Evolutionary conservation across 306 rosid genomes (phyloP).

Genomic region (Acacia melanoxylon): DNA sequence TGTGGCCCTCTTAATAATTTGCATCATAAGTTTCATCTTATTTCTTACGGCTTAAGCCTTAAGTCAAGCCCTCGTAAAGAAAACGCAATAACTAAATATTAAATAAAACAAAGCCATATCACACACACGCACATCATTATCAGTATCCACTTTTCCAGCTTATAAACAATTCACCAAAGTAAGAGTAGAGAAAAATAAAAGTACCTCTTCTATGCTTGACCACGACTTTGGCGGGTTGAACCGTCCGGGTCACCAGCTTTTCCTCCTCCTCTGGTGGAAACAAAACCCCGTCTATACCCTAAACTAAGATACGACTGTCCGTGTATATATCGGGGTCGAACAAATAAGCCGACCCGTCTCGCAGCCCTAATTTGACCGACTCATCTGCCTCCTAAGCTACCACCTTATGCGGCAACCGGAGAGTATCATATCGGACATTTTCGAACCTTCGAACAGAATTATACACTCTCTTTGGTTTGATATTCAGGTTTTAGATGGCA

Average conservation of each 20-base stretch:
- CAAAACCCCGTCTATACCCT: conserved; percentile 79
- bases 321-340: conserved; percentile 85
- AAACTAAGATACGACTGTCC: conserved; percentile 78
- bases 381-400: conserved; percentile 81
- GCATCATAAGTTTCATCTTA: conserved; percentile 7
- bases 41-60: conserved; percentile 19
- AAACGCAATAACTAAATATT: conserved; percentile 23
- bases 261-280: conserved; percentile 50
- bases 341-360: conserved; percentile 71
- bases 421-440: conserved; percentile 64
- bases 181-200: conserved; percentile 33
- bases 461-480: conserved; percentile 85
- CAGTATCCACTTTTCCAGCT: conserved; percentile 24
- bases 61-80: conserved; percentile 17
- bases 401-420: conserved; percentile 70
- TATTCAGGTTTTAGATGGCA: conserved; percentile 78
- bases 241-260: conserved; percentile 34
- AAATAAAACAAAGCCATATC: not conserved
- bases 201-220: conserved; percentile 75
- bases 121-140: conserved; percentile 14
- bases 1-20: not conserved
- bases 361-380: conserved; percentile 72
- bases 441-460: conserved; percentile 80
- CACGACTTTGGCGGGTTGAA: conserved; percentile 59
- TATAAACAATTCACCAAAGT: not conserved